Conservation (phyloP, 108 stramenopile genomes). For the Nitzschia palea region DNA sequence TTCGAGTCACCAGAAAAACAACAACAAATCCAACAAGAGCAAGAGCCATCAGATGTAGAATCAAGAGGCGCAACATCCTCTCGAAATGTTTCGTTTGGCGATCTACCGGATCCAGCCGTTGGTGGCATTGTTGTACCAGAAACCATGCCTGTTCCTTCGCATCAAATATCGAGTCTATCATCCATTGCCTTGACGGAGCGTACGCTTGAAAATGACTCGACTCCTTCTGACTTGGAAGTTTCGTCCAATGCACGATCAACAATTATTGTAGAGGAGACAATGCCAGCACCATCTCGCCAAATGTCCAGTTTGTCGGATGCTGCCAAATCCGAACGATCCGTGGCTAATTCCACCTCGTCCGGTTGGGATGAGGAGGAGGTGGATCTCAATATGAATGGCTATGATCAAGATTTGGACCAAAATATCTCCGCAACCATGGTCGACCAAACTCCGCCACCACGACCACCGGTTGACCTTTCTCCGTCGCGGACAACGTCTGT, state of each 20-base stretch:
- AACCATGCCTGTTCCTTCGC: constrained; percentile 1
- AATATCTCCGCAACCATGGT: background rate
- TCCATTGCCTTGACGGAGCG: background rate
- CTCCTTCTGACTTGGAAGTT: constrained; percentile 10
- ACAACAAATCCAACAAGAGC: too few species aligned
- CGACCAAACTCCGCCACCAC: constrained; percentile 22
- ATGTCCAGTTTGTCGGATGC: background rate
- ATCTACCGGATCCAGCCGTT: background rate
- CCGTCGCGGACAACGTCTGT: background rate
- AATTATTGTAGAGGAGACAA: background rate
- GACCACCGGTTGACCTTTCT: constrained; percentile 3
- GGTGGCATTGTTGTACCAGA: background rate
- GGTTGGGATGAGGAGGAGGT: constrained; percentile 15
- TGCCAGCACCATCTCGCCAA: constrained; percentile 2
- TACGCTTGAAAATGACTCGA: background rate
- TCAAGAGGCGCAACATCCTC: background rate
- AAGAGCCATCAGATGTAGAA: background rate
- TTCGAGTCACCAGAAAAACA: too few species aligned
- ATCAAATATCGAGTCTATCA: background rate
- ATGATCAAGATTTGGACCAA: background rate
- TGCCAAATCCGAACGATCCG: background rate
- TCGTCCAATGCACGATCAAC: too few species aligned
- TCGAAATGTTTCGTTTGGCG: constrained; percentile 11
- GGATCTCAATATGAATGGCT: constrained; percentile 4
- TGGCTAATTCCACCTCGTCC: background rate